Percentiles rank a stretch among this genome's conserved stretches.
Conservation (phyloP, 2,329 filamentous ascomycete species). For the Bipolaris sorokiniana region DNA sequence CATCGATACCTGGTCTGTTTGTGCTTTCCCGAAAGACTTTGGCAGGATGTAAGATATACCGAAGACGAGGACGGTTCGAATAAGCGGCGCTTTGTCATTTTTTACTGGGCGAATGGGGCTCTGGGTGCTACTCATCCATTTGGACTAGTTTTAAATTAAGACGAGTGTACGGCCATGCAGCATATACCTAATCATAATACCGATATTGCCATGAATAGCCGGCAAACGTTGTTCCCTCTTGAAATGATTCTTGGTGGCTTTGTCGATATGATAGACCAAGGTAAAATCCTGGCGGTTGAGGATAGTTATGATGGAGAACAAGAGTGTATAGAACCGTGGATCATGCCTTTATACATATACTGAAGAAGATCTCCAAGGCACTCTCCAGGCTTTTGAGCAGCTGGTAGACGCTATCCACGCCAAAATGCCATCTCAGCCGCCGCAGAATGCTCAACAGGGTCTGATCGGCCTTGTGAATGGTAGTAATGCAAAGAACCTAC, state of each 20-base stretch:
- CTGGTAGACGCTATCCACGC: conserved; percentile 11
- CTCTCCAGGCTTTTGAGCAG: conserved; percentile 13
- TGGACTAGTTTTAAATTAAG: conserved; percentile 18
- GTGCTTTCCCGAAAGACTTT: conserved; percentile 14
- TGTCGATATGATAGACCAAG: conserved; percentile 17
- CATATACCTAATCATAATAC: conserved; percentile 15
- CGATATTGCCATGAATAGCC: conserved; percentile 12
- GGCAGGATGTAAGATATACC: conserved; percentile 5
- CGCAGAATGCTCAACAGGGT: conserved; percentile 9
- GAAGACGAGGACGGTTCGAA: conserved; percentile 17
- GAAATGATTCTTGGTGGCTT: conserved; percentile 16
- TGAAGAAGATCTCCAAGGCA: conserved; percentile 8
- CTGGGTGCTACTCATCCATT: conserved; percentile 14
- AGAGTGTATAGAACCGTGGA: conserved; percentile 5
- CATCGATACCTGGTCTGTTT: conserved; percentile 15
- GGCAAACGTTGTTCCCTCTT: conserved; percentile 14
- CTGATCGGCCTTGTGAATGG: conserved; percentile 14
- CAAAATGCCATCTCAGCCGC: conserved; percentile 15
- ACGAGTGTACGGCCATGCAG: conserved; percentile 14
- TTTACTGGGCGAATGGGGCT: conserved; percentile 13
- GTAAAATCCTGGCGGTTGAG: conserved; percentile 6
- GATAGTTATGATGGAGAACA: neutral
- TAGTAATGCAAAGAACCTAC: conserved; percentile 8
- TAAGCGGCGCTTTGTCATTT: conserved; percentile 10
- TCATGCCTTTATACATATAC: conserved; percentile 12